Conservation (phyloP, 2,329 filamentous ascomycete genomes). For the Aspergillus uvarum region DNA sequence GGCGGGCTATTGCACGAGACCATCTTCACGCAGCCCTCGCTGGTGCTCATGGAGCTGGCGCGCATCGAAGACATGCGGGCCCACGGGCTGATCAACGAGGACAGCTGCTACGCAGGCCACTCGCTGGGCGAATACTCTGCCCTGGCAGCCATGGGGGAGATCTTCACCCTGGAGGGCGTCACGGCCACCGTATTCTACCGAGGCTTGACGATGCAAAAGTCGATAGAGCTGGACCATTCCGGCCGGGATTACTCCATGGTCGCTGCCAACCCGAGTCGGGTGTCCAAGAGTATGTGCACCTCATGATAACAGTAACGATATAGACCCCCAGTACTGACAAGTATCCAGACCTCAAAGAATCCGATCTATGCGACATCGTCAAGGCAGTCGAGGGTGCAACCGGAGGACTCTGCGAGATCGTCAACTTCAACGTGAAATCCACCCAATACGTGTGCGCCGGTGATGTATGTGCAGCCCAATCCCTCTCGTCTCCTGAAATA, state of each 20-base stretch:
- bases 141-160: constrained; percentile 85
- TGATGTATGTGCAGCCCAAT: constrained; percentile 37
- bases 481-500: accelerated
- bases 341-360: not conserved
- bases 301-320: constrained; percentile 69
- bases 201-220: constrained; percentile 96
- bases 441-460: constrained; percentile 65
- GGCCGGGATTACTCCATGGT: constrained; percentile 98
- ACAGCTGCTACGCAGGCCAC: constrained; percentile 93
- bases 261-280: constrained; percentile 91
- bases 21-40: constrained; percentile 92
- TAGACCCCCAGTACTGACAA: not conserved
- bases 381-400: constrained; percentile 76
- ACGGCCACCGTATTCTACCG: constrained; percentile 98
- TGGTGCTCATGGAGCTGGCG: constrained; percentile 97
- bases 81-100: constrained; percentile 86
- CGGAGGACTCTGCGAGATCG: constrained; percentile 90
- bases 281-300: constrained; percentile 68
- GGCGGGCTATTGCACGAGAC: constrained; percentile 89
- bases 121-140: constrained; percentile 96
- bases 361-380: not conserved
- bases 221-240: constrained; percentile 85
- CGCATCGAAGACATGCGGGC: constrained; percentile 96
- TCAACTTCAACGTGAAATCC: constrained; percentile 78
- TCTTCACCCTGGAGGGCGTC: constrained; percentile 94